Conservation (phyloP, 2,329 filamentous ascomycete genomes). For the Phialophora chinensis region DNA sequence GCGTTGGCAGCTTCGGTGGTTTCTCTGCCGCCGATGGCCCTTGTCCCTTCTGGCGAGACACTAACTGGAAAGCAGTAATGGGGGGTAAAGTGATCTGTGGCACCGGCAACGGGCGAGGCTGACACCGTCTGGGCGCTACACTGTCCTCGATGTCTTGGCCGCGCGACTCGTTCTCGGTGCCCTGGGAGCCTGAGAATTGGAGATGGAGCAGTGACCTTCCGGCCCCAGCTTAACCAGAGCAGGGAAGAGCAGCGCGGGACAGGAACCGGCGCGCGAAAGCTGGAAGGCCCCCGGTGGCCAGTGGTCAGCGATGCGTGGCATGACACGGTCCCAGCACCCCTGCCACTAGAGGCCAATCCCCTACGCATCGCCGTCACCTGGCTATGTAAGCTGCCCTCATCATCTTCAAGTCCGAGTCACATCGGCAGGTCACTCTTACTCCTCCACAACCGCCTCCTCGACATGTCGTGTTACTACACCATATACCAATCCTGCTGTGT, state of each 20-base stretch:
- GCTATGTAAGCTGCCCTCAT: conserved; percentile 1
- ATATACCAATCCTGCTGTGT: neutral
- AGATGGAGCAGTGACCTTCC: neutral
- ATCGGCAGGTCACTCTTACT: neutral
- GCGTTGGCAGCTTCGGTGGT: neutral
- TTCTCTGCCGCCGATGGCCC: neutral
- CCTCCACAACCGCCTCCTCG: neutral
- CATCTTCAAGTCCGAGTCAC: neutral
- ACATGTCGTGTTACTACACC: neutral
- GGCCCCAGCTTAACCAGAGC: conserved; percentile 6
- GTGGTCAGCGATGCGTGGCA: neutral
- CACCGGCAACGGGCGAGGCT: conserved; percentile 20
- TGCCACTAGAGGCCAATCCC: neutral
- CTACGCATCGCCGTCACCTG: neutral
- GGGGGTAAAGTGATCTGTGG: neutral
- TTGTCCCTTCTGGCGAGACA: neutral
- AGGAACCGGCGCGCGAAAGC: neutral
- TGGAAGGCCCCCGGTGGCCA: neutral
- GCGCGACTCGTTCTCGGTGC: neutral
- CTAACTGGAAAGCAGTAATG: neutral
- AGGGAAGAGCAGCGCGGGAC: neutral
- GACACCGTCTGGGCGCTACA: conserved; percentile 16
- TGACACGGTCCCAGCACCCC: neutral
- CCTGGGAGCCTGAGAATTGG: neutral
- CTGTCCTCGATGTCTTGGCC: neutral